phyloP scores from a whole-genome alignment of 202 grass and related monocot species.

The Thinopyrum obtusiflorum region DNA sequence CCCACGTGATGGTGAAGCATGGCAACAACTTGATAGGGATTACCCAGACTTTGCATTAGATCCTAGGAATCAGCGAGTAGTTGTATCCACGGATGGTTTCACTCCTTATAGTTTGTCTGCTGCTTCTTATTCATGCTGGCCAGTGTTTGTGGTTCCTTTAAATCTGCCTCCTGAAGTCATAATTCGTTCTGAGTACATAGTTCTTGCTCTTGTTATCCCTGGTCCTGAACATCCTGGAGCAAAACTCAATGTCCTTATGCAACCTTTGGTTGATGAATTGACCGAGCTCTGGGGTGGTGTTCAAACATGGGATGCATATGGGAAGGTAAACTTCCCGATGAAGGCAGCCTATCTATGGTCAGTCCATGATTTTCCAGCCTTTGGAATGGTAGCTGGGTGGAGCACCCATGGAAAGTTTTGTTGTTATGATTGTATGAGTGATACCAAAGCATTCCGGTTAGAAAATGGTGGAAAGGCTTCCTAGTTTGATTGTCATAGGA shows the following conservation, averaged over 20 bases:
- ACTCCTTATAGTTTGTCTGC: not conserved
- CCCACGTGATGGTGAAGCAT: not conserved
- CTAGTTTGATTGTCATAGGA: no score
- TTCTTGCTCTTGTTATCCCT: not conserved
- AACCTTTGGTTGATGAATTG: not conserved
- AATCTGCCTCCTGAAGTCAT: not conserved
- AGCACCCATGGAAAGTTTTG: no score
- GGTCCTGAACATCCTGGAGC: not conserved
- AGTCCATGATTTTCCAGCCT: not conserved
- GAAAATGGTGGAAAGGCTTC: not conserved
- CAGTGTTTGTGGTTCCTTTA: not conserved
- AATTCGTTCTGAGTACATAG: not conserved
- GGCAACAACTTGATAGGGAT: not conserved
- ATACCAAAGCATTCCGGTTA: not conserved
- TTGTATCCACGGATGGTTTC: not conserved
- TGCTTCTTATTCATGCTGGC: not conserved
- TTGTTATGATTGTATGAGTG: no score
- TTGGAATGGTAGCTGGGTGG: no score
- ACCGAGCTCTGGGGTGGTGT: not conserved
- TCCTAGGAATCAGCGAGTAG: not conserved
- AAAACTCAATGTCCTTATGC: not conserved
- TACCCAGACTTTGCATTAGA: not conserved
- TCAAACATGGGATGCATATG: not conserved
- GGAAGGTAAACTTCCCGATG: not conserved
- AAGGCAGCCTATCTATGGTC: not conserved